Evolutionary conservation across 495 filamentous ascomycete species (phyloP), one percentile per base, ranked within the genome.

Genomic region (Neurospora terricola): DNA sequence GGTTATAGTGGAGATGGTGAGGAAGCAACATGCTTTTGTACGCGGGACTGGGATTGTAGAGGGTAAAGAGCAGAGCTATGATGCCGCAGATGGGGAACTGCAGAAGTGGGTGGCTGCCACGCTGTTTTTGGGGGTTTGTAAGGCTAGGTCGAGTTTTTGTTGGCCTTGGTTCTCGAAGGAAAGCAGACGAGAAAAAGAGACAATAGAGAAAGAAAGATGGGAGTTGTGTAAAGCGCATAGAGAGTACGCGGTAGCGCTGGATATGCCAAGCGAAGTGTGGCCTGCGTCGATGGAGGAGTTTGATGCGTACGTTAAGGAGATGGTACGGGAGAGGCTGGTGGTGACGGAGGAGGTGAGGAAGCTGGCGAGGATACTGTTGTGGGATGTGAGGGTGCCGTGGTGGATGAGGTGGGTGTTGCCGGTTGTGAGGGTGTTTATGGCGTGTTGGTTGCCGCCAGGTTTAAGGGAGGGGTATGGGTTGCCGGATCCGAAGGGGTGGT

Each of bases 91-190:
- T 72, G 70, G 73, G 11, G 73, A 76, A 27, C 72, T 78, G 8
- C 76, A 79, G 27, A 74, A 76, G 23, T 79, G 78, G 78, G 73
- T 75, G 4, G 78, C 78, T 2, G 76, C 74, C 9, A 79, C 76
- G 6, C 23, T 78, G 27, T 78, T 76, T 39, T 45, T 74, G 16
- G 72, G 68, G 3, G 70, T 62, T 38, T 36, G 77, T 16, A 54
- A 40, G 3, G 14, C 7, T n/a, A 54, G 27, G 23, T 4, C 23
- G 69, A 43, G 1, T 5, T 43, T 43, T 43, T 0, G 16, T 5
- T 43, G 40, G 40, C 1, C 5, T 18, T 43, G 40, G 14, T 7
- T 2, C 4, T 18, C 16, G 3, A 12, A 12, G 40, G 12, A 11
- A 42, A 42, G 40, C 2, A 42, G 40, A 18, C 5, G 14, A 42